Conservation (phyloP, 441 rosid genomes). For the Syzygium syzygioides region DNA sequence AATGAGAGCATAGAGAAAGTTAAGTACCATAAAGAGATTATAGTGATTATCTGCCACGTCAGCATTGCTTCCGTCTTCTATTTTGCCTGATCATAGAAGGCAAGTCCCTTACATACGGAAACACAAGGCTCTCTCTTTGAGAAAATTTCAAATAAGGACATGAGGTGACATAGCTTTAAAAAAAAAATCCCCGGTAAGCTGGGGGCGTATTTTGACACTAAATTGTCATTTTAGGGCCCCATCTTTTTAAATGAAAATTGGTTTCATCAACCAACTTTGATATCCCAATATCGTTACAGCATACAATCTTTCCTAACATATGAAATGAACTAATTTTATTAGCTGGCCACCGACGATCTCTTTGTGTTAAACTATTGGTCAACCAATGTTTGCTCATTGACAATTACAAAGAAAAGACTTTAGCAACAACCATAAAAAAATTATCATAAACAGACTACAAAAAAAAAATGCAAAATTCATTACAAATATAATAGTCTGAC, state of each 20-base stretch:
- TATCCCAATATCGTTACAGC: neutral
- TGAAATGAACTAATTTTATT: neutral
- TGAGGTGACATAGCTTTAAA: neutral
- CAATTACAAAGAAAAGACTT: neutral
- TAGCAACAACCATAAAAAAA: neutral
- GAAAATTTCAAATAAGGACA: neutral
- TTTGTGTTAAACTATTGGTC: neutral
- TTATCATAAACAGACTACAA: neutral
- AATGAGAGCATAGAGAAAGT: neutral
- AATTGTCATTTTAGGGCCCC: neutral
- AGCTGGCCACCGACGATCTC: neutral
- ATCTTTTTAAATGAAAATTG: neutral
- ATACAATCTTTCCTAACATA: neutral
- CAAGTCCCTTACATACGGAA: neutral
- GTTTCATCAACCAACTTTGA: neutral
- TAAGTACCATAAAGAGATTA: conserved; percentile 3
- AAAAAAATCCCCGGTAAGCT: neutral
- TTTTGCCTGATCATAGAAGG: neutral
- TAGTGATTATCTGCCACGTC: conserved; percentile 12
- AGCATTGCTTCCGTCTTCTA: conserved; percentile 7
- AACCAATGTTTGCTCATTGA: neutral
- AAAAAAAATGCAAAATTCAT: neutral
- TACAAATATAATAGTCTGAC: neutral
- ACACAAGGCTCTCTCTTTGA: neutral
- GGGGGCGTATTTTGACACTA: neutral